Evolutionary conservation across 208 protist species (phyloP).

Genomic region (Phytomonas sp.): DNA sequence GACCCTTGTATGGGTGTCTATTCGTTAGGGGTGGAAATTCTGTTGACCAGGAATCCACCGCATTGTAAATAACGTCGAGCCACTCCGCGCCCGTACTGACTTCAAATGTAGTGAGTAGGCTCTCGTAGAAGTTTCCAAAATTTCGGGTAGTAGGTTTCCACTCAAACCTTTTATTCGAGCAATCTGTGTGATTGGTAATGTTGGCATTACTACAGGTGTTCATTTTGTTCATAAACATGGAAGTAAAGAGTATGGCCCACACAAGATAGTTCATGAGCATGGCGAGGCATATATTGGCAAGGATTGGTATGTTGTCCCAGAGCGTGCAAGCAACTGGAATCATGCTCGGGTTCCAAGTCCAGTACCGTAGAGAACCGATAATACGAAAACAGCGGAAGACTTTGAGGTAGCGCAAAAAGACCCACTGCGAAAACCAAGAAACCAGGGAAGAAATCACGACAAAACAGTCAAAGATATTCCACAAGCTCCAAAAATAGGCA

Average conservation of each 20-base stretch:
- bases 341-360: constrained; percentile 51
- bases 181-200: constrained; percentile 36
- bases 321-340: constrained; percentile 54
- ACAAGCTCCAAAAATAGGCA: constrained; percentile 84
- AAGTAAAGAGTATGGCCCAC: constrained; percentile 88
- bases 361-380: constrained; percentile 56
- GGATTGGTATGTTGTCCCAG: constrained; percentile 65
- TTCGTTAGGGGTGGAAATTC: constrained; percentile 36
- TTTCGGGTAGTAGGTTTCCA: constrained; percentile 57
- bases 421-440: constrained; percentile 31
- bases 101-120: constrained; percentile 84
- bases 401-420: constrained; percentile 64
- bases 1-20: constrained; percentile 54
- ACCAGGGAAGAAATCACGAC: constrained; percentile 83
- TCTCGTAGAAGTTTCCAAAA: constrained; percentile 87
- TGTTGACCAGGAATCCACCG: constrained; percentile 60
- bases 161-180: constrained; percentile 20
- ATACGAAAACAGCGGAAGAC: constrained; percentile 82
- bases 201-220: constrained; percentile 50
- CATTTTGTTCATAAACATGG: constrained; percentile 85
- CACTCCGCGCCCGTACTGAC: constrained; percentile 86
- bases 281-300: constrained; percentile 80
- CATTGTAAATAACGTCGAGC: constrained; percentile 78
- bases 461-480: constrained; percentile 87
- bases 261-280: constrained; percentile 89